Percentiles rank a stretch among this genome's conserved stretches.
Evolutionary conservation across 495 filamentous ascomycete genomes (phyloP).

Genomic region (Cryomyces minteri): DNA sequence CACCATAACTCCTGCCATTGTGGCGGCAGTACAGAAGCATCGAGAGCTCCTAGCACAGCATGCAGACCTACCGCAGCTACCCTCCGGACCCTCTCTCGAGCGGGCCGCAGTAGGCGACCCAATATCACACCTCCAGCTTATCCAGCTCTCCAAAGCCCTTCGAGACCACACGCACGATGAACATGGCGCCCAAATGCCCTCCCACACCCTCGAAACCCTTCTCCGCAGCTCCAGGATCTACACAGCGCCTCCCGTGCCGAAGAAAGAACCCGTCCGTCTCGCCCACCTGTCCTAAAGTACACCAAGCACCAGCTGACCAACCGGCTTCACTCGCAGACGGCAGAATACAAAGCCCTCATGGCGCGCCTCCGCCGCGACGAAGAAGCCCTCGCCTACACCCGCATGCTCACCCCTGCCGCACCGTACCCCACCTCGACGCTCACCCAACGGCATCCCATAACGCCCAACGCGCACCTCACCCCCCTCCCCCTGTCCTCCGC

Average conservation of each 20-base stretch:
- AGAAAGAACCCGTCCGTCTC: slow-evolving; percentile 54
- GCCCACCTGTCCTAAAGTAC: background rate
- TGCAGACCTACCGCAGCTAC: slow-evolving; percentile 3
- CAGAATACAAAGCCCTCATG: slow-evolving; percentile 86
- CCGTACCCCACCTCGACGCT: slow-evolving; percentile 34
- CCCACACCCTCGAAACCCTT: slow-evolving; percentile 34
- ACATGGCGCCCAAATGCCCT: background rate
- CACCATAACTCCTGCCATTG: slow-evolving; percentile 50
- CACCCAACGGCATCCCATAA: slow-evolving; percentile 34
- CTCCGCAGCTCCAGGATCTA: slow-evolving; percentile 59
- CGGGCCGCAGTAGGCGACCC: slow-evolving; percentile 39
- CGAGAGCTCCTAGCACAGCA: background rate
- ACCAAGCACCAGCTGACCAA: background rate
- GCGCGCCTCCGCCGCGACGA: slow-evolving; percentile 58
- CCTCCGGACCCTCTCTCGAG: slow-evolving; percentile 24
- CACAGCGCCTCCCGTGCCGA: slow-evolving; percentile 55
- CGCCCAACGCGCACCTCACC: slow-evolving; percentile 22
- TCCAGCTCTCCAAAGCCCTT: slow-evolving; percentile 37
- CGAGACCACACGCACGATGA: slow-evolving; percentile 3
- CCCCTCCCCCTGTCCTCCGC: slow-evolving; percentile 4
- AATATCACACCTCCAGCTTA: slow-evolving; percentile 64
- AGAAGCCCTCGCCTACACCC: slow-evolving; percentile 61
- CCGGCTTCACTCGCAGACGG: slow-evolving; percentile 31
- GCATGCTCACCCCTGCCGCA: slow-evolving; percentile 52
- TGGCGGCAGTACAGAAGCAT: slow-evolving; percentile 37